Evolutionary conservation across 441 rosid genomes (phyloP).

Genomic region (Gossypium lobatum): DNA sequence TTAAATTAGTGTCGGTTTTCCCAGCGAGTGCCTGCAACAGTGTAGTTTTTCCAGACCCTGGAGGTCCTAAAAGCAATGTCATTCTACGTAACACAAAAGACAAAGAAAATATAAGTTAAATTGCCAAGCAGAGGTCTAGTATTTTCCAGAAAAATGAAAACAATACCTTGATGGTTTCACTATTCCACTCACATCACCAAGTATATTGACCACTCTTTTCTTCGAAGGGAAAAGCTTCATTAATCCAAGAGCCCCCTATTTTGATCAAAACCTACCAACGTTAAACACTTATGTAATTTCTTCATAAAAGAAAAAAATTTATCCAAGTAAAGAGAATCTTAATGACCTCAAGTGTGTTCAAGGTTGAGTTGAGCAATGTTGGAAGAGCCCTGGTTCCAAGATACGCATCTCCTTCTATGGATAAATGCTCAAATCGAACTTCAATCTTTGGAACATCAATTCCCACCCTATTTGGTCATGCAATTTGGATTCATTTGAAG

Average conservation of each 20-base stretch:
- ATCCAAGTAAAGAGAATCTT: not conserved
- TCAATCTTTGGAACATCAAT: slow-evolving; percentile 50
- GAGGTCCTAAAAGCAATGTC: slow-evolving; percentile 71
- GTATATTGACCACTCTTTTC: slow-evolving; percentile 44
- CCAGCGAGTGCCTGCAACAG: slow-evolving; percentile 52
- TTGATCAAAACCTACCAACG: slow-evolving; percentile 1
- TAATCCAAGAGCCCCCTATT: slow-evolving; percentile 38
- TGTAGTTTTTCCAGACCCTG: slow-evolving; percentile 66
- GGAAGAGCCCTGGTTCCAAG: slow-evolving; percentile 62
- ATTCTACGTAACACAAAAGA: slow-evolving; percentile 28
- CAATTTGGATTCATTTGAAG: too few relatives aligned
- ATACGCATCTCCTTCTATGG: slow-evolving; percentile 51
- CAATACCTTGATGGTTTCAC: slow-evolving; percentile 52
- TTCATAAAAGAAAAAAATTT: too few relatives aligned
- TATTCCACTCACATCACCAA: slow-evolving; percentile 48
- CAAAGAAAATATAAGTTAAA: not conserved
- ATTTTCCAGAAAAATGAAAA: too few relatives aligned
- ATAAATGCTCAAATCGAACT: slow-evolving; percentile 46
- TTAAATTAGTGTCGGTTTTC: slow-evolving; percentile 31
- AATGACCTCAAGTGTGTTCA: slow-evolving; percentile 47
- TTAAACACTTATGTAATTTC: too few relatives aligned
- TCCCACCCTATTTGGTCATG: slow-evolving; percentile 36
- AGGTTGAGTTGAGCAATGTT: slow-evolving; percentile 36
- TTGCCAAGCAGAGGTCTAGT: not conserved
- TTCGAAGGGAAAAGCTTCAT: slow-evolving; percentile 43